Evolutionary conservation across 1,284 basidiomycete species (phyloP), one percentile per base, ranked within the genome.

Genomic region (Veloporphyrellus conicus): DNA sequence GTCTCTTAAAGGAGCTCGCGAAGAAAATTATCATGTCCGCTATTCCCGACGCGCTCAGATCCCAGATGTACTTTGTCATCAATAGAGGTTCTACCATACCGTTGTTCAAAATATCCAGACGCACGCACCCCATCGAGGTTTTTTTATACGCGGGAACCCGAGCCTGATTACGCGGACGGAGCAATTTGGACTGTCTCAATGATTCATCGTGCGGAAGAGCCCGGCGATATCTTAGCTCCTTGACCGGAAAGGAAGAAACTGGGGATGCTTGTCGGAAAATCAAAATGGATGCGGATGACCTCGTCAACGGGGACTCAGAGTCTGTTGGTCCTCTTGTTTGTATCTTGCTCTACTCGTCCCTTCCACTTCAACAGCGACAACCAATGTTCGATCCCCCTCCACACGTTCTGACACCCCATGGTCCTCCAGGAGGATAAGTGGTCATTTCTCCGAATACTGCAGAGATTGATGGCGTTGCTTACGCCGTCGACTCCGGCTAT

Each of bases 231-330:
- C 32, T 73, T 99, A 1, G 72, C 99, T 99, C 99, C 82, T 72
- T 99, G 54, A 98, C 96, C 0, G 95, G 95, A 68, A 94, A 98
- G 66, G 95, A 98, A 62, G 96, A 99, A 70, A 99, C 99, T 56
- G 95, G 99, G 63, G 94, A 97, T 57, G 87, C 93, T 0, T 98
- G 95, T 66, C 75, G 90, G 31, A 95, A 96, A 68, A 95, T 98
- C 64, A 89, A 90, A 59, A 70, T 87, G 1, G 93, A 97, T 62
- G 89, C 86, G 0, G 92, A 94, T 50, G 86, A 93, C 48, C 71
- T 94, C 2, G 52, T 77, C 22, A 80, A 79, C 55, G 78, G 84
- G 53, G 81, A 84, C 50, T 74, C 81, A n/a, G 80, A 84, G 39
- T 75, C 83, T 25, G 23, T 25, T 25, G 23, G 23, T 25, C 8